These are phyloP conservation scores for Fusarium armeniacum DNA, from an alignment of 2,329 filamentous ascomycete genomes.

Conservation along the genomic window DNA sequence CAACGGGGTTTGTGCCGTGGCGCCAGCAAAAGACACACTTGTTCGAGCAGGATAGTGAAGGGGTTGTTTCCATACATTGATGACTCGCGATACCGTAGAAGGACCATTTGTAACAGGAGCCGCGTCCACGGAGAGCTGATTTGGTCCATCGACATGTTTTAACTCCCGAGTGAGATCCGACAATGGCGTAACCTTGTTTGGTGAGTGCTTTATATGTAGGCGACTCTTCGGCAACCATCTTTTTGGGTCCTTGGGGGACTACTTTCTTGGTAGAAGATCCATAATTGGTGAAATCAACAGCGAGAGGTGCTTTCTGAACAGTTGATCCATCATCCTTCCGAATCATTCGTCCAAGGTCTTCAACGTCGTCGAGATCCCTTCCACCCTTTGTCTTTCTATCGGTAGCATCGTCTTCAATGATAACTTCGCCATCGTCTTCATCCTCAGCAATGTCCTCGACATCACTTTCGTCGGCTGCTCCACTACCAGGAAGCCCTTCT, in stretches of 20 bases:
- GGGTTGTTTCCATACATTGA: constrained; percentile 98
- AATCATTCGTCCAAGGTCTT: constrained; percentile 82
- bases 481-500: constrained; percentile 80
- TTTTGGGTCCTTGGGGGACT: constrained; percentile 71
- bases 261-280: constrained; percentile 64
- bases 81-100: constrained; percentile 98
- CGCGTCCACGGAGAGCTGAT: constrained; percentile 90
- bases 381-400: constrained; percentile 57
- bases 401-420: constrained; percentile 57
- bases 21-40: constrained; percentile 99
- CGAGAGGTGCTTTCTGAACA: constrained; percentile 66
- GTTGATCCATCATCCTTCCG: constrained; percentile 57
- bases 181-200: constrained; percentile 96
- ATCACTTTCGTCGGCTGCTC: constrained; percentile 87
- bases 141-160: constrained; percentile 99
- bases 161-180: constrained; percentile 94
- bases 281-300: constrained; percentile 89
- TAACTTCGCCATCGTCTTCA: constrained; percentile 68
- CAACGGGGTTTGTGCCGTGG: constrained; percentile 96
- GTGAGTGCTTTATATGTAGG: constrained; percentile 91
- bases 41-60: constrained; percentile 94
- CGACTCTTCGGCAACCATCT: constrained; percentile 94
- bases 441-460: constrained; percentile 76
- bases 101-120: constrained; percentile 97
- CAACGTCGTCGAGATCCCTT: constrained; percentile 78